These are phyloP conservation scores for Hansfordia pulvinata DNA, from an alignment of 2,329 filamentous ascomycete genomes.

Conservation along the genomic window DNA sequence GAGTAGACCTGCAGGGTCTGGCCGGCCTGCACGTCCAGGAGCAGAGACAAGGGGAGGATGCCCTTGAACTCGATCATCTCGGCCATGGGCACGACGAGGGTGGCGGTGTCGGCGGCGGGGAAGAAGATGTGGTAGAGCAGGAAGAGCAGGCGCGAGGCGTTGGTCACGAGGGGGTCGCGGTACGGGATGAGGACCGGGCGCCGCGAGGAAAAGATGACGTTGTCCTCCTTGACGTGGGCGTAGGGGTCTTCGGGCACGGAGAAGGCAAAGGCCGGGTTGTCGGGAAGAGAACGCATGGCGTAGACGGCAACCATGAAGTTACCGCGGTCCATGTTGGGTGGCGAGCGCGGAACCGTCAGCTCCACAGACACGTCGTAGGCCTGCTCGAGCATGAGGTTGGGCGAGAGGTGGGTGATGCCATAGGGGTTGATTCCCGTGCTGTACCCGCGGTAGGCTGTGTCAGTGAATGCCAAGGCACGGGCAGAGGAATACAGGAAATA, in stretches of 20 bases:
- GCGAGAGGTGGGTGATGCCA: slow-evolving; percentile 30
- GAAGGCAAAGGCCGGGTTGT: slow-evolving; percentile 13
- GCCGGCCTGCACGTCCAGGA: slow-evolving; percentile 55
- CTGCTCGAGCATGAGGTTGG: slow-evolving; percentile 54
- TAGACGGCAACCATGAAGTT: slow-evolving; percentile 91
- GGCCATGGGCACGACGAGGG: slow-evolving; percentile 55
- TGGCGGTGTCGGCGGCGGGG: slow-evolving; percentile 48
- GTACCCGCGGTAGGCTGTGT: background rate
- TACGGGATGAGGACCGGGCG: slow-evolving; percentile 74
- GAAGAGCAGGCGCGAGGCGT: slow-evolving; percentile 44
- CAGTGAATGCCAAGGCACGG: too few species aligned
- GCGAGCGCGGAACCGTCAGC: slow-evolving; percentile 66
- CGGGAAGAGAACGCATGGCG: slow-evolving; percentile 39
- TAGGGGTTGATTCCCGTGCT: slow-evolving; percentile 39
- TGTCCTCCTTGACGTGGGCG: slow-evolving; percentile 20
- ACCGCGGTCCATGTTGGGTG: slow-evolving; percentile 59
- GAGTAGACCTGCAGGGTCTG: slow-evolving; percentile 65
- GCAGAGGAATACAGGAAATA: background rate
- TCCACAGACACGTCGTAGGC: slow-evolving; percentile 73
- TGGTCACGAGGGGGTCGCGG: slow-evolving; percentile 53
- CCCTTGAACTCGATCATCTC: slow-evolving; percentile 54
- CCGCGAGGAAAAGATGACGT: slow-evolving; percentile 48
- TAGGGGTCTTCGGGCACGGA: slow-evolving; percentile 12
- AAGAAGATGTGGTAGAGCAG: slow-evolving; percentile 59
- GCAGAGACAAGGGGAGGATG: slow-evolving; percentile 29